Base-by-base conservation (phyloP, 1,139 yeast genomes). In the Kluyveromyces marxianus region DNA sequence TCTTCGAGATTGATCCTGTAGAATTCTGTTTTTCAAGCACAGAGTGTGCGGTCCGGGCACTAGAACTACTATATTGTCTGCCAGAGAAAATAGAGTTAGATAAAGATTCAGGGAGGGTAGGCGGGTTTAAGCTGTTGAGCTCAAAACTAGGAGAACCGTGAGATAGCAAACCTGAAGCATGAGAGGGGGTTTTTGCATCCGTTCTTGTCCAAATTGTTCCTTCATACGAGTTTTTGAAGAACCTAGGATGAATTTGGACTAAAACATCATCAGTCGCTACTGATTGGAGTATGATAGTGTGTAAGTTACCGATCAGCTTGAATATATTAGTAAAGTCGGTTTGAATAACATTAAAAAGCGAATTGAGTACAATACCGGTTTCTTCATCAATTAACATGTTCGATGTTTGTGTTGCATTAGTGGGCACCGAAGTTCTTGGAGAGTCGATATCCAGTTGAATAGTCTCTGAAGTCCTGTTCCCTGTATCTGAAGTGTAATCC, bases 151-250 rank as follows among this genome's bases (percentile, higher is more conserved):
- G 8, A 25, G 38, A 25, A 3, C 24, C n/a, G 3, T 39, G 35
- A 10, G 32, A 24, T 6, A 25, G 25, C 4, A 25, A 25, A 5
- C 34, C 44, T n/a, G 7, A 26, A 8, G 25, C 4, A 25, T 37
- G 7, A 6, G 31, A 25, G 21, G 7, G 28, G 25, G 21, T 42
- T 44, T 38, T 37, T 45, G 54, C 81, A 80, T 30, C 85, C 85
- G 55, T 25, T 34, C 81, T 83, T 44, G 79, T 74, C 82, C 87
- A 83, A 54, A 81, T 80, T 6, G 88, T 89, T 7, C 88, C 90
- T 55, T 79, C 80, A 59, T 79, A 83, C 48, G 76, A 81, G 41
- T 79, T 77, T 33, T 72, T 69, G 6, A 83, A 62, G 55, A 82
- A 80, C 48, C 92, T 68, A n/a, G 90, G 86, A 53, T 80, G 76